Evolutionary conservation across 129 eudicot genomes (phyloP), one percentile per base, ranked within the genome.

Genomic region (Tanacetum coccineum): DNA sequence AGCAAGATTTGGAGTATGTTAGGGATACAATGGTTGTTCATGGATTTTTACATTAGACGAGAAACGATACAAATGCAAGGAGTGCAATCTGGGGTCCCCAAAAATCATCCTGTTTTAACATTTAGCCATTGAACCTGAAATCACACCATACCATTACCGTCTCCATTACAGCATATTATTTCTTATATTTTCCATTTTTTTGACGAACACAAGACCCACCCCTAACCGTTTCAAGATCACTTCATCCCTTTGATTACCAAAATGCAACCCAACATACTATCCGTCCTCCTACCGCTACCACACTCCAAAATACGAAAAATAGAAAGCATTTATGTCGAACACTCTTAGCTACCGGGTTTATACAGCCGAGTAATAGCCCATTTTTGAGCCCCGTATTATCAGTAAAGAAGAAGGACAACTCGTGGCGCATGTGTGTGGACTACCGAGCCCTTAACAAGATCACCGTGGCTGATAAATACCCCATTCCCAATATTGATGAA

Each of bases 21-120:
- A n/a, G 67, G 67, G 10, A 39, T 61, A 2, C 66, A 61, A 61
- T 61, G 66, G 66, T 61, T 61, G 21, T 59, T 59, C 14, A 59
- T 59, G n/a, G 65, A 36, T 59, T 14, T 59, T 59, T 13, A 1
- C 65, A 9, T 28, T 59, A 40, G 67, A 62, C 10, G 52, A 52
- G 13, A 62, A 42, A 22, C 49, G 49, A 40, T 62, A 62, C 9
- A 45, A 44, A 13, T 45, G 28, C 39, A 15, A 2, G 69, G 55
- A 4, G 42, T 62, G 17, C 10, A 18, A 32, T 62, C 32, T 4
- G n/a, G n/a, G 30, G 51, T n/a, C 67, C 67, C 20, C 69, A 64
- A 44, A 64, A 64, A 13, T 45, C 69, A 19, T 44, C 55, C 9
- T 10, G 55, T 64, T 64, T 63, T 6, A 63, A 63, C 68, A 63